A percentile compares a stretch with the other conserved stretches of the same genome.
Conservation (phyloP, 345 rosid genomes). For the Dimocarpus longan region DNA sequence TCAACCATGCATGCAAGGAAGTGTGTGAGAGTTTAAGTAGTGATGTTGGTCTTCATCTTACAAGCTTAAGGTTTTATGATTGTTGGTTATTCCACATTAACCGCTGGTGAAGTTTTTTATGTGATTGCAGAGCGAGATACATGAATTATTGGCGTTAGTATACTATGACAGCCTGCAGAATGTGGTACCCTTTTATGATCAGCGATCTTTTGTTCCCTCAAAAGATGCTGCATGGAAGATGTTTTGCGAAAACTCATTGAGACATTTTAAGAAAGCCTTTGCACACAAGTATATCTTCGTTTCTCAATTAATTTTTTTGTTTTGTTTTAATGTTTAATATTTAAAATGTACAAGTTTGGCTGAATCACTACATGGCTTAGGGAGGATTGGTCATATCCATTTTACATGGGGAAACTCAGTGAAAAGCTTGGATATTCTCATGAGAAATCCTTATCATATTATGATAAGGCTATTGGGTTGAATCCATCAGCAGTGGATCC, state of each 20-base stretch:
- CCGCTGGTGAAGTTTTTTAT: constrained; percentile 29
- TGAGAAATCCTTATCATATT: constrained; percentile 68
- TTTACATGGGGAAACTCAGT: constrained; percentile 93
- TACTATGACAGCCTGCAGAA: constrained; percentile 98
- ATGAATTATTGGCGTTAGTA: constrained; percentile 90
- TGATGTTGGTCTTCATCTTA: neutral
- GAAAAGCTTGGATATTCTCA: constrained; percentile 82
- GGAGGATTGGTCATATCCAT: constrained; percentile 97
- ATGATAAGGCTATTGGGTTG: constrained; percentile 73
- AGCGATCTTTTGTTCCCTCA: constrained; percentile 72
- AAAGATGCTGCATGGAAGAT: constrained; percentile 77
- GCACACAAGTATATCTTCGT: constrained; percentile 59
- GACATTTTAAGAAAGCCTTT: constrained; percentile 88
- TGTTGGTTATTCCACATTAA: neutral
- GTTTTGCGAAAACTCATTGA: constrained; percentile 81
- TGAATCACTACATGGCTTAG: constrained; percentile 42
- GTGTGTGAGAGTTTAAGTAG: neutral
- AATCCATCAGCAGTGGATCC: constrained; percentile 91
- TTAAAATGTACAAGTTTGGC: constrained; percentile 4
- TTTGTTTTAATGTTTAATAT: constrained; percentile 13
- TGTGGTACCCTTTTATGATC: constrained; percentile 94
- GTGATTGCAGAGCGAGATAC: constrained; percentile 78
- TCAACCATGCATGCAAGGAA: neutral
- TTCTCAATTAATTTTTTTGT: constrained; percentile 14
- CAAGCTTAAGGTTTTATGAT: neutral